A percentile compares a stretch with the other conserved stretches of the same genome.
These are phyloP conservation scores for Antitrichia curtipendula DNA, from an alignment of 225 moss, liverwort and hornwort genomes.

Conservation along the genomic window DNA sequence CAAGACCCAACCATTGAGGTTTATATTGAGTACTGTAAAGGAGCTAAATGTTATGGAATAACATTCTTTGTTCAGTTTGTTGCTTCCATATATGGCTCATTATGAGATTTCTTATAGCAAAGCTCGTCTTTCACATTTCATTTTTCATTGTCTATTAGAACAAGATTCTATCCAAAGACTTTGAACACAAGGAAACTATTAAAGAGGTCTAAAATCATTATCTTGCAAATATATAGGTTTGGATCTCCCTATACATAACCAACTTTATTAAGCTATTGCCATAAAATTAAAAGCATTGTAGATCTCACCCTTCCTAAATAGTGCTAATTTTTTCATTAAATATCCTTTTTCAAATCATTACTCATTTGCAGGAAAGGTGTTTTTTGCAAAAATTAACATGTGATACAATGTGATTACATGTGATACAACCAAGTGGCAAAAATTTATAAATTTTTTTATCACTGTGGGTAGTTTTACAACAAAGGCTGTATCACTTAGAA, in stretches of 20 bases:
- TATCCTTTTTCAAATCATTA: background rate
- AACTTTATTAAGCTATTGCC: background rate
- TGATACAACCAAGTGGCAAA: background rate
- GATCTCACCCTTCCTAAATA: background rate
- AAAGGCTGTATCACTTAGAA: background rate
- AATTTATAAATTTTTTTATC: background rate
- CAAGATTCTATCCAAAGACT: background rate
- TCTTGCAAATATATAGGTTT: background rate
- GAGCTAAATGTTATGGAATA: background rate
- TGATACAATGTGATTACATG: background rate
- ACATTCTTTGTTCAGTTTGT: background rate
- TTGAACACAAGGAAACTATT: background rate
- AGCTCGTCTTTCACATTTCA: background rate
- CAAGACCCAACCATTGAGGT: background rate
- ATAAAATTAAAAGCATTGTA: background rate
- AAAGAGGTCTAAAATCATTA: background rate
- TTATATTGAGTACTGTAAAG: background rate
- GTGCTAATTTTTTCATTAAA: background rate
- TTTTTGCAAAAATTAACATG: background rate
- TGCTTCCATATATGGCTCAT: background rate
- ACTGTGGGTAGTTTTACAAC: background rate
- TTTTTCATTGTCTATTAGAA: background rate
- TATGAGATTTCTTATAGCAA: background rate
- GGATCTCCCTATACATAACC: background rate
- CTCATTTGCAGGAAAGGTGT: fast-evolving